Base-by-base conservation (phyloP, 2,329 filamentous ascomycete genomes). In the Orbilia javanica region DNA sequence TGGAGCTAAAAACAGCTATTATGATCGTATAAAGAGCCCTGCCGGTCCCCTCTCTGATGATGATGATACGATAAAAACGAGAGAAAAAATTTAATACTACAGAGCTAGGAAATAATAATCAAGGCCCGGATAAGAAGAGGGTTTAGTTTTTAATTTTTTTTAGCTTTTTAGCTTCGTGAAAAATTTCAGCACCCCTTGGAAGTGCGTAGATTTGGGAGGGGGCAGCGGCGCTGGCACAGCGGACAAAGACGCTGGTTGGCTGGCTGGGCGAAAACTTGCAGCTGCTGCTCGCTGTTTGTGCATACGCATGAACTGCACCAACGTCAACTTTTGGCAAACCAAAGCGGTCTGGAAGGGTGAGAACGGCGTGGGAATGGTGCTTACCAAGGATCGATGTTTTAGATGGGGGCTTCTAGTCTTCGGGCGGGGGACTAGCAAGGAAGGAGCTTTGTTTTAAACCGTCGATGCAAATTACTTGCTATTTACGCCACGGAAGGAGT, bases 181-280 rank as follows among this genome's bases (percentile, higher is more conserved):
- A 69, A 62, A 62, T 39, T 70, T 70, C 42, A 46, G 67, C 42
- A 53, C 70, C 63, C 70, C 70, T 74, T 60, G 65, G 70, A 62
- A 25, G 36, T 55, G 42, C 18, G 39, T 36, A 31, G 31, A 50
- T 8, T 18, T 44, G 46, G 20, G 13, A 15, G 39, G 18, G 25
- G 34, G 44, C 53, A 70, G 46, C 15, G 39, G 39, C 5, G 39
- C 42, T 52, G 34, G 68, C 57, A 71, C 46, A 34, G n/a, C 25
- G 29, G 20, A 15, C 36, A 25, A 62, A 15, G 44, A 11, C 29
- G 36, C 44, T 73, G 69, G 69, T 73, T 73, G 69, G 69, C 62
- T 67, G 60, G 46, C 57, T 29, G 42, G 60, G 55, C 53, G 53
- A 69, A 53, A n/a, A n/a, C n/a, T n/a, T n/a, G n/a, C n/a, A n/a